Percentiles rank a stretch among this genome's conserved stretches.
These are phyloP conservation scores for Boletus tomentosulus DNA, from an alignment of 768 basidiomycete species.

Conservation along the genomic window DNA sequence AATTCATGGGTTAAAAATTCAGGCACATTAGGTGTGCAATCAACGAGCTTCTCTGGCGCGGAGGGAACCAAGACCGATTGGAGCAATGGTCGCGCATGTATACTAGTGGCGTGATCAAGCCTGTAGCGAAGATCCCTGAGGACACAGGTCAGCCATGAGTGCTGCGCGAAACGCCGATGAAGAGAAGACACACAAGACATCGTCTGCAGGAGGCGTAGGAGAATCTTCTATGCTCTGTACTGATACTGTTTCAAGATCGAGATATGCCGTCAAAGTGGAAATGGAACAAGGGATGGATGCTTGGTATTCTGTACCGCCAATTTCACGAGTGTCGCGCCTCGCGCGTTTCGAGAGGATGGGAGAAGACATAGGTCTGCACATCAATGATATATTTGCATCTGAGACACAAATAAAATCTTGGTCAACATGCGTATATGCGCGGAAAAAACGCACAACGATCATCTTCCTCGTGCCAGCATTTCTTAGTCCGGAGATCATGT, in stretches of 20 bases:
- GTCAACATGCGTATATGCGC: constrained; percentile 17
- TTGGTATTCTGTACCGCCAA: constrained; percentile 30
- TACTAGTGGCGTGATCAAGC: constrained; percentile 25
- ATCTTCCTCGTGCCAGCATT: constrained; percentile 34
- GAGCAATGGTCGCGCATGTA: constrained; percentile 26
- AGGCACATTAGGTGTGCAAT: constrained; percentile 16
- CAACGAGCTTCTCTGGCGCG: constrained; percentile 9
- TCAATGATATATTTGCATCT: constrained; percentile 26
- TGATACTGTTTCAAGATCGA: constrained; percentile 21
- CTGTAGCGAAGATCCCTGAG: constrained; percentile 31
- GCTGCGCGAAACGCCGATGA: neutral
- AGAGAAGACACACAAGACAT: constrained; percentile 37
- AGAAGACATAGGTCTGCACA: constrained; percentile 36
- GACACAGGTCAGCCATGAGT: neutral
- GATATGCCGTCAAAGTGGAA: constrained; percentile 20
- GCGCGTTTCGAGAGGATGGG: constrained; percentile 45
- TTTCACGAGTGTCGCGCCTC: constrained; percentile 42
- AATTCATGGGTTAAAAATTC: constrained; percentile 31
- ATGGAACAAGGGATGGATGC: constrained; percentile 25
- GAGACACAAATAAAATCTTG: neutral
- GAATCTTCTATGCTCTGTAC: constrained; percentile 33
- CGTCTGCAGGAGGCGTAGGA: constrained; percentile 27
- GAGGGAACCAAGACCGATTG: constrained; percentile 21
- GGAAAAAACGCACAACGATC: constrained; percentile 27
- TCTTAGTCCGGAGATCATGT: constrained; percentile 34